Percentiles rank a stretch among this genome's conserved stretches.
These are phyloP conservation scores for Cucumis melo DNA, from an alignment of 306 rosid species.

Conservation along the genomic window DNA sequence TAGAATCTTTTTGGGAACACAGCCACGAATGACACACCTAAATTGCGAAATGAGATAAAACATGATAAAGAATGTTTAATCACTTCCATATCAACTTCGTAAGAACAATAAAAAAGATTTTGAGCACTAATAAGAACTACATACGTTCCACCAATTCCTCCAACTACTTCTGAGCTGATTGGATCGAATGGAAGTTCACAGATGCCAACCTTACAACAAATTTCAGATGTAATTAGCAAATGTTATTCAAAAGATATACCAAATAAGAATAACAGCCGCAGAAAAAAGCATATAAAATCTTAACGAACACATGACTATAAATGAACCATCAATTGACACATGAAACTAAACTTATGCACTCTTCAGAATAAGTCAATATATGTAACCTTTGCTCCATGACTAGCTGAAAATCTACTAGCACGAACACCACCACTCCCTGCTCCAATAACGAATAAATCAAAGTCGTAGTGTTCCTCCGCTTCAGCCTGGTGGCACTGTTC, in stretches of 20 bases:
- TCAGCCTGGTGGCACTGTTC: slow-evolving; percentile 31
- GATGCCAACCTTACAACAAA: slow-evolving; percentile 54
- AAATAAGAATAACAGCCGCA: neutral
- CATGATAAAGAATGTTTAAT: slow-evolving; percentile 6
- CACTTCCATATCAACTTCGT: neutral
- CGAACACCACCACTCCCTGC: slow-evolving; percentile 99
- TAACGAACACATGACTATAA: neutral
- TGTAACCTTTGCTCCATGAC: slow-evolving; percentile 70
- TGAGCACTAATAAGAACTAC: slow-evolving; percentile 17
- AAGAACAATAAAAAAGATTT: neutral
- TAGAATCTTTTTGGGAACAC: slow-evolving; percentile 98
- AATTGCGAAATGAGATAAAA: slow-evolving; percentile 16
- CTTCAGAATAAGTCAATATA: neutral
- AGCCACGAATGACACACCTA: slow-evolving; percentile 96
- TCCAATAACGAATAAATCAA: slow-evolving; percentile 79
- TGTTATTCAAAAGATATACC: neutral
- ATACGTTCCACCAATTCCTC: slow-evolving; percentile 99
- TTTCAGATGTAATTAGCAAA: slow-evolving; percentile 10
- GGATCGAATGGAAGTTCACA: slow-evolving; percentile 94
- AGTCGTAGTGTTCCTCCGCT: slow-evolving; percentile 40
- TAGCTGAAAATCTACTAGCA: slow-evolving; percentile 76
- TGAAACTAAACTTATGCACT: neutral
- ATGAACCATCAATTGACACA: neutral
- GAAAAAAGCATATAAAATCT: neutral
- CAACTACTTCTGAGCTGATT: slow-evolving; percentile 68